Percentiles rank a stretch among this genome's conserved stretches.
Evolutionary conservation across 2,329 filamentous ascomycete genomes (phyloP).

Genomic region (Simplicillium sp.): DNA sequence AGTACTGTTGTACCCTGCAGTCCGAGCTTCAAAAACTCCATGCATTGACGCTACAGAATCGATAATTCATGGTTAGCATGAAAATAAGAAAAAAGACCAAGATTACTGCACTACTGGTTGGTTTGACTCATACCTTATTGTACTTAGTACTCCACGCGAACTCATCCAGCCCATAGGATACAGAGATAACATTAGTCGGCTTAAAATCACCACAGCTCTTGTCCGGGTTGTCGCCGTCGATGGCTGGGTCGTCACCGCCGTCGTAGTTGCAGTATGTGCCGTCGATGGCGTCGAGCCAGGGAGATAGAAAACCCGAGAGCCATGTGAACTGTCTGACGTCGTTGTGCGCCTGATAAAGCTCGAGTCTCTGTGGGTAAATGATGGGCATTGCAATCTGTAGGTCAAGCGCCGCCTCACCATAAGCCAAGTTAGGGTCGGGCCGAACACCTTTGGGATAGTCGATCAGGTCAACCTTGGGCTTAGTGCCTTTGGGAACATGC

Average conservation of each 20-base stretch:
- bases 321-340: slow-evolving; percentile 19
- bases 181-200: slow-evolving; percentile 43
- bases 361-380: slow-evolving; percentile 39
- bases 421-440: slow-evolving; percentile 16
- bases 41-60: slow-evolving; percentile 26
- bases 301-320: slow-evolving; percentile 23
- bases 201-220: slow-evolving; percentile 32
- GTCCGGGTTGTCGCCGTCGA: slow-evolving; percentile 29
- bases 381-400: slow-evolving; percentile 42
- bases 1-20: slow-evolving; percentile 30
- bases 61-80: slow-evolving; percentile 23
- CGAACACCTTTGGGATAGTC: slow-evolving; percentile 35
- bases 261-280: slow-evolving; percentile 26
- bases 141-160: slow-evolving; percentile 37
- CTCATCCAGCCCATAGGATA: slow-evolving; percentile 45
- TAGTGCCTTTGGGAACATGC: slow-evolving; percentile 26
- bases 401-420: slow-evolving; percentile 42
- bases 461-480: slow-evolving; percentile 33
- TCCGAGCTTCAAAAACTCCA: slow-evolving; percentile 35
- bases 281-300: slow-evolving; percentile 34
- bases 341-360: slow-evolving; percentile 31
- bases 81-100: neutral
- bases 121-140: slow-evolving; percentile 21
- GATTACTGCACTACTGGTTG: neutral
- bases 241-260: slow-evolving; percentile 26